Percentiles rank a stretch among this genome's conserved stretches.
phyloP scores from a whole-genome alignment of 2,329 filamentous ascomycete species.

The Tolypocladium endophyticum region DNA sequence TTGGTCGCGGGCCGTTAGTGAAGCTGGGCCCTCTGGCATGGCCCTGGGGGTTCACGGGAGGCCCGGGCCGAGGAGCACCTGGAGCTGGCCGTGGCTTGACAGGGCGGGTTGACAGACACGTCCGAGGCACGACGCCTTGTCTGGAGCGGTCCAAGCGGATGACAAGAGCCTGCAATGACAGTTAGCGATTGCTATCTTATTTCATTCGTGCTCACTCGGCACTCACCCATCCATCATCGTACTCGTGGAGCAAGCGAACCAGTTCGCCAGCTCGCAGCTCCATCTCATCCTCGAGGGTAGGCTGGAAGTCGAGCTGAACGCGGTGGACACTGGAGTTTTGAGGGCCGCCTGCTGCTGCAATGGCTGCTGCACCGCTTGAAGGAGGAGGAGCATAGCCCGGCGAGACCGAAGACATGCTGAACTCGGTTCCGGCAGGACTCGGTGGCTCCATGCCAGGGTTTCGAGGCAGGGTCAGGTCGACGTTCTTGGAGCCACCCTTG shows the following conservation, averaged over 20 bases:
- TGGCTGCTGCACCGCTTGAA: conserved; percentile 40
- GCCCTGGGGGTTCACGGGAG: conserved; percentile 34
- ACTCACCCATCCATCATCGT: conserved; percentile 96
- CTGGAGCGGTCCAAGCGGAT: conserved; percentile 80
- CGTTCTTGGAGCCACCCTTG: conserved; percentile 36
- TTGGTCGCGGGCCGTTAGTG: conserved; percentile 24
- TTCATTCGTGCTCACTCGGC: too few relatives aligned
- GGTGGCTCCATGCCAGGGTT: conserved; percentile 30
- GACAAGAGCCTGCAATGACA: conserved; percentile 58
- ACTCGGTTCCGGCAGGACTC: conserved; percentile 54
- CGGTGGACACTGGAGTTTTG: conserved; percentile 64
- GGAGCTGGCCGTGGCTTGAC: conserved; percentile 68
- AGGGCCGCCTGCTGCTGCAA: conserved; percentile 52
- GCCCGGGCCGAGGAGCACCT: conserved; percentile 38
- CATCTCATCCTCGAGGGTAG: conserved; percentile 87
- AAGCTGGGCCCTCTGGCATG: conserved; percentile 11
- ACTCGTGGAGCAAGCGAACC: conserved; percentile 84
- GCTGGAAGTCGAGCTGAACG: conserved; percentile 88
- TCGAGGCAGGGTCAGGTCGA: conserved; percentile 42
- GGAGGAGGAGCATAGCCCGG: conserved; percentile 30
- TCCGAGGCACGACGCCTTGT: conserved; percentile 88
- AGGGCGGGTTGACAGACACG: conserved; percentile 83
- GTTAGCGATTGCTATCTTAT: background rate
- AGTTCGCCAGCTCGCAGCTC: conserved; percentile 71
- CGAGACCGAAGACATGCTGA: conserved; percentile 44